Base-by-base conservation (phyloP, 2,329 filamentous ascomycete genomes). In the Didymella glomerata region DNA sequence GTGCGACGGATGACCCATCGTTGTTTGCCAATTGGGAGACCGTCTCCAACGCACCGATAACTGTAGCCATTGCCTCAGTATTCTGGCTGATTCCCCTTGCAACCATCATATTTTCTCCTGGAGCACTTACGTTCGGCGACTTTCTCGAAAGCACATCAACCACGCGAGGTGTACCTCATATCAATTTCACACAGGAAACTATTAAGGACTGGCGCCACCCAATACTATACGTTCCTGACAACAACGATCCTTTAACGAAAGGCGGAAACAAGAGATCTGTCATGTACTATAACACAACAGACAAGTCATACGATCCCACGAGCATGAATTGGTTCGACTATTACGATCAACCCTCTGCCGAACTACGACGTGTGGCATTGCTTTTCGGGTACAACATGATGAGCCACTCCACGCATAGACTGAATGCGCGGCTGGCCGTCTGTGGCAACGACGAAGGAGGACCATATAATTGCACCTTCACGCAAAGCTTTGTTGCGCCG, bases 61-160 rank as follows among this genome's bases (percentile, higher is more conserved):
- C 68, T 10, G 67, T 68, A 2, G 45, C 56, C 8, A 72, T 77
- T 25, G 73, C 74, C 1, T 36, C 72, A 28, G 61, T 72, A 2
- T 70, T 74, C 34, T 77, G 73, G 74, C 40, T 77, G 1, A 76
- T 76, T 22, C 75, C 75, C 13, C 49, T 77, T 20, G 75, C 75
- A 4, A 76, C 74, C 3, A 74, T 77, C 25, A 74, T 77, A 54
- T 74, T 82, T 42, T 73, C 72, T 6, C 75, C 75, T 11, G 73
- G 73, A 25, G 70, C 75, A 2, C 62, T 77, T 14, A 75, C 73
- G 1, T 79, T 81, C 63, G 76, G 63, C 56, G 75, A 49, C 25
- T 74, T 59, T 20, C 54, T 68, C 3, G 66, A 72, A 0, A 41
- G 38, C 3, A 48, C 57, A n/a, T 68, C 58, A 16, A 25, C 66